Evolutionary conservation across 495 filamentous ascomycete species (phyloP), one percentile per base, ranked within the genome.

Genomic region (Parathielavia hyrcaniae): DNA sequence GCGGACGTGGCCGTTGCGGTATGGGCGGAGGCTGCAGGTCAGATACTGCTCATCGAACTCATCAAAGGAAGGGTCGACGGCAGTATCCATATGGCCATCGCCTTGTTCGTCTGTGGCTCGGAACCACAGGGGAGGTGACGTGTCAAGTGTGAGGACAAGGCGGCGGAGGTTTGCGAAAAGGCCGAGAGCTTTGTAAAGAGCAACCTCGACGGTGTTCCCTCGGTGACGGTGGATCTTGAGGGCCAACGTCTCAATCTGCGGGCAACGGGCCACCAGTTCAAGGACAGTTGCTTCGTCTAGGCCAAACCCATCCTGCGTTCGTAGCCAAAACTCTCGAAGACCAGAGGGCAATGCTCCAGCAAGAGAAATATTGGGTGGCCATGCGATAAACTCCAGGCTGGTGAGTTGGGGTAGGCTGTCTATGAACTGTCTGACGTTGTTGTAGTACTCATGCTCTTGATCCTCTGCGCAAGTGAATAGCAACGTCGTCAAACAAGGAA

Each of bases 221-320:
- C 43, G 43, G 22, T 17, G 23, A 45, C 43, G 43, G 43, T 17
- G 43, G 43, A 45, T 45, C 43, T 22, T 45, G 43, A 45, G 43
- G 43, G 43, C 43, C 9, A 45, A 8, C 43, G 43, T 45, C 43
- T 22, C 43, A 17, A 45, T 17, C 4, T 8, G 19, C 11, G 43
- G 43, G 43, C 43, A 45, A 23, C 43, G 43, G 14, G 43, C 43
- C 1, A 17, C 43, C 19, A 45, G 43, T 45, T 45, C 43, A 11
- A 45, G 19, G 43, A 45, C 23, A 4, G 43, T 17, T 45, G 43
- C 43, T 45, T 45, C 43, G 4, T 23, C 9, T 19, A 23, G 19
- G 19, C 43, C 43, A 17, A 23, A 2, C 19, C 22, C 43, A 17
- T 45, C 19, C 43, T 45, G 17, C 43, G 43, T 45, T 23, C 43